A percentile compares a stretch with the other conserved stretches of the same genome.
These are phyloP conservation scores for Leavenworthia alabamica DNA, from an alignment of 345 rosid species.

Conservation along the genomic window DNA sequence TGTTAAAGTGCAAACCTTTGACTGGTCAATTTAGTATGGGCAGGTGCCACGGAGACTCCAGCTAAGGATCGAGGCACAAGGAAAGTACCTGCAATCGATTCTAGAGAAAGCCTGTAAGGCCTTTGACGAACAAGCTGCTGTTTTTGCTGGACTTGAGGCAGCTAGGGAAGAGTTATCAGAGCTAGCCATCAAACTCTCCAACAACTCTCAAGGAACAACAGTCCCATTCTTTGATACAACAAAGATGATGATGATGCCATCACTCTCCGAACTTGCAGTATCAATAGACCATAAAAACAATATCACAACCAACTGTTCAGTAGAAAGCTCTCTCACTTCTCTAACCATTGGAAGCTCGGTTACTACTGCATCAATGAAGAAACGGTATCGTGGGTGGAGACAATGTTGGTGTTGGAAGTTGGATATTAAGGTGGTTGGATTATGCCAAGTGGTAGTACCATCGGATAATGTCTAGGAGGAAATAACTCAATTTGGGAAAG, in stretches of 20 bases:
- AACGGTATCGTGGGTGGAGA: slow-evolving; percentile 55
- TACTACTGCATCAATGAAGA: slow-evolving; percentile 50
- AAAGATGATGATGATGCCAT: slow-evolving; percentile 55
- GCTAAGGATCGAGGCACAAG: slow-evolving; percentile 88
- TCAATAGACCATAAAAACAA: slow-evolving; percentile 50
- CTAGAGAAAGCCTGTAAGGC: slow-evolving; percentile 94
- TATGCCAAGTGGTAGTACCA: slow-evolving; percentile 44
- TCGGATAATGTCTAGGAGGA: slow-evolving; percentile 17
- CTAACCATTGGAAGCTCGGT: slow-evolving; percentile 50
- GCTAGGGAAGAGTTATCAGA: slow-evolving; percentile 90
- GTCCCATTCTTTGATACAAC: slow-evolving; percentile 36
- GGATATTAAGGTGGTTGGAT: slow-evolving; percentile 57
- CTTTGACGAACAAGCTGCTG: slow-evolving; percentile 64
- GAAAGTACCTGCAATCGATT: slow-evolving; percentile 84
- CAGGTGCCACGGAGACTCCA: slow-evolving; percentile 94
- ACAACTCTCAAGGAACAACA: slow-evolving; percentile 44
- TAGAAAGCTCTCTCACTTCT: slow-evolving; percentile 75
- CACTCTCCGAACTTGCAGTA: slow-evolving; percentile 57
- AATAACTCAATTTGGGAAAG: background rate
- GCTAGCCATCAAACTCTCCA: slow-evolving; percentile 67
- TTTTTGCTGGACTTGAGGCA: slow-evolving; percentile 70
- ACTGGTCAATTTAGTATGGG: slow-evolving; percentile 18
- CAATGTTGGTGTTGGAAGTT: slow-evolving; percentile 37
- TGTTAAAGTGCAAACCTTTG: slow-evolving; percentile 12
- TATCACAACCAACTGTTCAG: slow-evolving; percentile 51